A percentile compares a stretch with the other conserved stretches of the same genome.
Evolutionary conservation across 768 basidiomycete species (phyloP).

Genomic region (Leccinellum rugosiceps): DNA sequence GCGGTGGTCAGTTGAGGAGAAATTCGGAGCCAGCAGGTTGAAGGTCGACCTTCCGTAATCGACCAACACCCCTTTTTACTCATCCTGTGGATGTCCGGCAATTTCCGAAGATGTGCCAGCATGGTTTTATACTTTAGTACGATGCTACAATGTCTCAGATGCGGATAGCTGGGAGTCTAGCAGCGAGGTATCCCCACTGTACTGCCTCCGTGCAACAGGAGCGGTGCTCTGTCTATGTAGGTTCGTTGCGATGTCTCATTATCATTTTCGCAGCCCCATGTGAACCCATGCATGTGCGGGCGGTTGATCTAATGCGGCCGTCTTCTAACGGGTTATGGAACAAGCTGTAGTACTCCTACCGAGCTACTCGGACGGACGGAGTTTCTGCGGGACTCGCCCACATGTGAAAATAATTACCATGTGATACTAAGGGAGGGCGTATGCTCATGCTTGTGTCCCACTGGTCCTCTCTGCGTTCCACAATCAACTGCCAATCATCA

Average conservation of each 20-base stretch:
- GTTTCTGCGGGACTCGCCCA: no score
- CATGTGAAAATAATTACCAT: no score
- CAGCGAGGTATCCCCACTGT: background rate
- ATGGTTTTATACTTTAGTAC: background rate
- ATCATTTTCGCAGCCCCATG: no score
- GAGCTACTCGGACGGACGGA: no score
- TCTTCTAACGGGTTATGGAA: no score
- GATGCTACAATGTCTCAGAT: background rate
- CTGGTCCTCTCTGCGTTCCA: no score
- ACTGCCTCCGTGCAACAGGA: background rate
- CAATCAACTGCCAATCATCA: no score
- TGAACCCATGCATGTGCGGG: no score
- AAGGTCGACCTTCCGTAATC: conserved; percentile 7
- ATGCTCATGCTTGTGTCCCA: no score
- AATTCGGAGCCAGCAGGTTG: conserved; percentile 4
- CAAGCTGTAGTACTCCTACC: no score
- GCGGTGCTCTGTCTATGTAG: background rate
- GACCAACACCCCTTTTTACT: conserved; percentile 14
- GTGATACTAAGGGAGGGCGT: no score
- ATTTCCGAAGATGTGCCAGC: background rate
- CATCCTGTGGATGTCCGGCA: background rate
- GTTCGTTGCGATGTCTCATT: background rate
- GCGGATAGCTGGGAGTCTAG: background rate
- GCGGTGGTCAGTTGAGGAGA: conserved; percentile 2
- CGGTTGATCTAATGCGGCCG: no score